Evolutionary conservation across 768 basidiomycete genomes (phyloP), one percentile per base, ranked within the genome.

Genomic region (Lactarius evosmus): DNA sequence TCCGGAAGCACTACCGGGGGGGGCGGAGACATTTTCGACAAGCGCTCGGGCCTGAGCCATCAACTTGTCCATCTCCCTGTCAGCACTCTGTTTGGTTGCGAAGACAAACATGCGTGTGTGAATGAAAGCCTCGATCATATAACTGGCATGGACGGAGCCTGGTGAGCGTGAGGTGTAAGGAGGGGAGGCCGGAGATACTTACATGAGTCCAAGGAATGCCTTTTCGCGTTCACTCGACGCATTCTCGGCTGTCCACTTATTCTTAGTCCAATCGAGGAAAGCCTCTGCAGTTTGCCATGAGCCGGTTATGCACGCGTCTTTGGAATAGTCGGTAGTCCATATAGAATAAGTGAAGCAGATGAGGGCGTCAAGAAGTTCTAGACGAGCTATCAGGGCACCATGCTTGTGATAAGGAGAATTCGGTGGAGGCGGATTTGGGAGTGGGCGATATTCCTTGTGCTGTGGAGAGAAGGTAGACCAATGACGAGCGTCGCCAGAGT

Each of bases 271-370:
- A 25, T 75, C 75, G n/a, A 91, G 76, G 67, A 88, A 90, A 2
- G 82, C 84, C 66, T 84, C 81, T 69, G 87, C 86, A 12, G 86
- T 89, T 14, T 76, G 72, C 89, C 89, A 91, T 19, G 84, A 85
- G 56, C 83, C 81, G 49, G 76, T 78, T 70, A 78, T 79, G 73
- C 88, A 90, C 7, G 74, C 69, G 62, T 80, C 79, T 62, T 79
- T 78, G 67, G 77, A 74, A 70, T 85, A 84, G 65, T 91, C 90
- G 70, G 82, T 86, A 74, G 83, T 85, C 92, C 91, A 95, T 68
- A 91, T 80, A 5, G 89, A 82, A 72, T 91, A 95, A 4, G 88
- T 84, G 75, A 93, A 94, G 75, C 88, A 89, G 49, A 93, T 78
- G 61, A 93, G 81, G 49, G 91, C 88, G 74, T 94, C 91, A 44